Percentiles rank a stretch among this genome's conserved stretches.
phyloP scores from a whole-genome alignment of 139 green algal species.

The Pseudopediastrum boryanum region DNA sequence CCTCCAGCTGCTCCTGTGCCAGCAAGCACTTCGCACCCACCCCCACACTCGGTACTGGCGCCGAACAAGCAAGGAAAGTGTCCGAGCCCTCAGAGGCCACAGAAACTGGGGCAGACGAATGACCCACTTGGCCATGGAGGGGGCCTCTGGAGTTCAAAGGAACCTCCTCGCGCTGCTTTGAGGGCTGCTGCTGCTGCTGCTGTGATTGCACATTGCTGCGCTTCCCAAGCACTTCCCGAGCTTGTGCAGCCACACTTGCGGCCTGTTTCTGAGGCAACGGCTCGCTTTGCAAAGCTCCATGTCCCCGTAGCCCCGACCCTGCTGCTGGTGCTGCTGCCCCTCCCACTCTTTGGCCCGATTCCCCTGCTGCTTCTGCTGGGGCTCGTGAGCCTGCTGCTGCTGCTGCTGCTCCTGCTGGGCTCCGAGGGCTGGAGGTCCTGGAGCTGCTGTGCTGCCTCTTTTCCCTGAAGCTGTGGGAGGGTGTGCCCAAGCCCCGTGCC shows the following conservation, averaged over 20 bases:
- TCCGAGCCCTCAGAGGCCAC: background rate
- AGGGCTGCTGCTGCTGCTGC: background rate
- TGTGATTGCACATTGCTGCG: conserved; percentile 15
- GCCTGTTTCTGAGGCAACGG: background rate
- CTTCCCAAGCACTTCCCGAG: background rate
- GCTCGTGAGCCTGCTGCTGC: too few relatives aligned
- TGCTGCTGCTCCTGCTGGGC: too few relatives aligned
- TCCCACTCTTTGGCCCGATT: too few relatives aligned
- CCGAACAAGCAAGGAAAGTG: too few relatives aligned
- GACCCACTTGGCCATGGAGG: background rate
- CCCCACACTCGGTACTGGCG: background rate
- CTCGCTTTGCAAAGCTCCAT: background rate
- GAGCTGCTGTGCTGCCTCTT: too few relatives aligned
- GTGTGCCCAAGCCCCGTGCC: too few relatives aligned
- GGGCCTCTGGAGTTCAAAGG: background rate
- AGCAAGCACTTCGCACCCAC: background rate
- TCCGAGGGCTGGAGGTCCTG: too few relatives aligned
- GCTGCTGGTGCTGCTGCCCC: background rate
- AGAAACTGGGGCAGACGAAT: background rate
- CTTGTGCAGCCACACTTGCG: background rate
- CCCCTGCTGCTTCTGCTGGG: too few relatives aligned
- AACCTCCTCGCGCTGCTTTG: background rate
- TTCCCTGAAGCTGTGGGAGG: too few relatives aligned
- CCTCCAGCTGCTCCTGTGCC: conserved; percentile 34
- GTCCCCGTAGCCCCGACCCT: background rate